Evolutionary conservation across 495 filamentous ascomycete species (phyloP), one percentile per base, ranked within the genome.

Genomic region (Tuber borchii): DNA sequence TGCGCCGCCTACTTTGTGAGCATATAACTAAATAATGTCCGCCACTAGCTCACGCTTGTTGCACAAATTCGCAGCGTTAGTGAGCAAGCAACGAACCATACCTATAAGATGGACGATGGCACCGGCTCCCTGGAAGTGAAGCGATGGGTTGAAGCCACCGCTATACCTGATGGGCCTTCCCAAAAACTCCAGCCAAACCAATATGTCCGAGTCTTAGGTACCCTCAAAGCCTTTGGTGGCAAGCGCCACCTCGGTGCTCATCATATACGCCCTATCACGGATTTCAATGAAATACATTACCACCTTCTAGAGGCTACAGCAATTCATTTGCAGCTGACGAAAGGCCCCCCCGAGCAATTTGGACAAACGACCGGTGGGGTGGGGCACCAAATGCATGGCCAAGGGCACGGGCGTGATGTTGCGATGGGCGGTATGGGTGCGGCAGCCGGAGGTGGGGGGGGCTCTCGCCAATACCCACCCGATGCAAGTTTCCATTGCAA

Each of bases 91-190:
- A 97, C 95, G 74, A 96, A 97, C 86, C 87, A 92, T 76, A 97
- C 92, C 45, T 97, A 97, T 88, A 91, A 90, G 79, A 85, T 98
- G 79, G 96, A 98, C 85, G 95, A 99, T 85, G 95, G 96, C 84
- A 98, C 95, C 0, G 95, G 93, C 75, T 87, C 89, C 42, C 90
- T 97, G 74, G 95, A 99, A 86, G 94, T 93, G 61, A 97, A 97
- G 87, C 89, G 92, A 84, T 98, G 93, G 93, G 86, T 94, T 34
- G 93, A 97, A 85, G 83, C 87, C 10, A 87, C 88, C 71, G 85
- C 85, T 3, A 86, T 87, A 74, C 85, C 86, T 74, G 81, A 85
- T 20, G 87, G 88, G 84, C 76, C 83, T 43, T 88, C 87, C 77
- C 81, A 84, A 44, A 88, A 88, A 83, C 82, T 89, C 51, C 83